Percentiles rank a stretch among this genome's conserved stretches.
These are phyloP conservation scores for Lachancea quebecensis DNA, from an alignment of 805 yeast species.

Conservation along the genomic window DNA sequence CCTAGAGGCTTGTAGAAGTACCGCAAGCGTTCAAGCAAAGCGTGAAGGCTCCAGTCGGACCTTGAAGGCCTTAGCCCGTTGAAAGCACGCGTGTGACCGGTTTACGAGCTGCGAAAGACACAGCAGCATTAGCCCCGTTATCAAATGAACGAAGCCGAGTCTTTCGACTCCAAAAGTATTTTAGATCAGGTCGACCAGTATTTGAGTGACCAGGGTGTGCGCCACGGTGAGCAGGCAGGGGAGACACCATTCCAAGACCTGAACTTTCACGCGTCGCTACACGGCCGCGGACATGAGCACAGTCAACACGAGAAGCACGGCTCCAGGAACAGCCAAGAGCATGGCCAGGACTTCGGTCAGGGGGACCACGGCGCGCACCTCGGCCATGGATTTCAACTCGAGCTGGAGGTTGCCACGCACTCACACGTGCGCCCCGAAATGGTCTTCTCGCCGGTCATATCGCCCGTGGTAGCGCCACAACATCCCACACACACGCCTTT, in stretches of 20 bases:
- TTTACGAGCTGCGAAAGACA: too few relatives aligned
- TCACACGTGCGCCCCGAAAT: slow-evolving; percentile 43
- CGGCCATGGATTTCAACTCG: slow-evolving; percentile 11
- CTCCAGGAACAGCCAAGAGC: too few relatives aligned
- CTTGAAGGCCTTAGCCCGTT: too few relatives aligned
- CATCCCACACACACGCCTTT: slow-evolving; percentile 16
- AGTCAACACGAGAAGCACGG: too few relatives aligned
- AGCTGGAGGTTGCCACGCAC: slow-evolving; percentile 9
- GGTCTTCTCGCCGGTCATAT: slow-evolving; percentile 67
- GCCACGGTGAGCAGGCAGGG: background rate
- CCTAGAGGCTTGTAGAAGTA: too few relatives aligned
- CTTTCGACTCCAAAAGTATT: slow-evolving; percentile 14
- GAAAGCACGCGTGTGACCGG: too few relatives aligned
- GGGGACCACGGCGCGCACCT: too few relatives aligned
- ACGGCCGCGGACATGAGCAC: too few relatives aligned
- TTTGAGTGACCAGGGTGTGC: slow-evolving; percentile 7
- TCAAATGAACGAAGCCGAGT: background rate
- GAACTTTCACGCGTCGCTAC: background rate
- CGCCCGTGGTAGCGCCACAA: slow-evolving; percentile 50
- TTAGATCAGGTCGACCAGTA: slow-evolving; percentile 27
- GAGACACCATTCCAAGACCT: slow-evolving; percentile 2
- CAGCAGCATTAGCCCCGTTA: too few relatives aligned
- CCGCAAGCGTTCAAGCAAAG: too few relatives aligned
- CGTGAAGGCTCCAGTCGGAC: too few relatives aligned
- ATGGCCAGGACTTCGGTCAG: too few relatives aligned